Evolutionary conservation across 352 stramenopile species (phyloP), one percentile per base, ranked within the genome.

Genomic region (Phytophthora pistaciae): DNA sequence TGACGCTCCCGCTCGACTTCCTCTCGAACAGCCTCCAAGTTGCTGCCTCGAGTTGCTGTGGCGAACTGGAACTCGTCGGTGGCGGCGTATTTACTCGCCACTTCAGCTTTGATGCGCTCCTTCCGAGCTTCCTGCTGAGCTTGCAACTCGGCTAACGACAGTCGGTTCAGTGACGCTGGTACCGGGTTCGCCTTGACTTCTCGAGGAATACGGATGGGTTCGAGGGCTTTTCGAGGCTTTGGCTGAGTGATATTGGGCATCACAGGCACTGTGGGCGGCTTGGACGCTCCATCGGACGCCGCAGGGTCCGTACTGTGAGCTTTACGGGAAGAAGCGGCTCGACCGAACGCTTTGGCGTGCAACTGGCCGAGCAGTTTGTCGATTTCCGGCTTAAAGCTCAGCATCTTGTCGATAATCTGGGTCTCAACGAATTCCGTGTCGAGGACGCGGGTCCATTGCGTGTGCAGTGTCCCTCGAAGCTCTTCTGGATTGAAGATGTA

Each of bases 241-340:
- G 91, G 92, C 58, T 94, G 88, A 6, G 91, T 98, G 38, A 98
- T 87, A 11, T 97, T 98, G 8, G 92, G 92, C 0, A 85, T 87
- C 2, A 92, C 58, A 0, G 90, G 90, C 1, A 96, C 77, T 0
- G 92, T 97, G 5, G 66, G 52, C 18, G 79, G 61, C 44, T 91
- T 92, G 75, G 9, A 33, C 0, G 29, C 29, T 33, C 29, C 29
- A 33, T 33, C 29, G 29, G 29, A 33, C 8, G 7, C 29, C 29
- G 29, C 42, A 53, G 21, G 48, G 53, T 52, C 44, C 7, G 10
- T 27, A 46, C n/a, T 46, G 14, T 23, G 44, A 27, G 11, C 20
- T 25, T 64, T 48, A 54, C 44, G 63, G 23, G 58, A 56, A 42
- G 70, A 65, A 36, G 80, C 61, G 0, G 79, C 73, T 40, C 85